A percentile compares a stretch with the other conserved stretches of the same genome.
phyloP scores from a whole-genome alignment of 202 grass and related monocot species.

The Schoenoplectus tabernaemontani region DNA sequence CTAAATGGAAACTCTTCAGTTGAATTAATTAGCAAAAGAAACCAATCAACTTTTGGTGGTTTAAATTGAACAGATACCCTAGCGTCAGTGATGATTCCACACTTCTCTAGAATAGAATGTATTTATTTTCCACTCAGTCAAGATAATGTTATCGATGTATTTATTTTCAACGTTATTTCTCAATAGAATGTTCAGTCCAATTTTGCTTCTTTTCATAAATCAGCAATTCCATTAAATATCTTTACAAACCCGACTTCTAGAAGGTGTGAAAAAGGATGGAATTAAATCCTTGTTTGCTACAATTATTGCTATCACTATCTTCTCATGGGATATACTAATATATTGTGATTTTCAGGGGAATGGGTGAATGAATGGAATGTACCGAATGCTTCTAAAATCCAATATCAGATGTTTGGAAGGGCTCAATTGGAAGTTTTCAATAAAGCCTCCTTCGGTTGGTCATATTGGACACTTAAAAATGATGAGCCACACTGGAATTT shows the following conservation, averaged over 20 bases:
- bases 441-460: constrained; percentile 58
- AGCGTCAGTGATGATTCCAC: background rate
- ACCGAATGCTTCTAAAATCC: constrained; percentile 44
- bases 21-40: background rate
- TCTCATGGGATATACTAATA: constrained; percentile 41
- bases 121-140: background rate
- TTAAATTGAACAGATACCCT: background rate
- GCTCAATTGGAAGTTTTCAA: constrained; percentile 56
- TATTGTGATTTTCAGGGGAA: constrained; percentile 47
- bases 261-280: background rate
- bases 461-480: constrained; percentile 63
- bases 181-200: background rate
- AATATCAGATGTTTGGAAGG: constrained; percentile 63
- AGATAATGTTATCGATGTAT: background rate
- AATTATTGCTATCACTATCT: background rate
- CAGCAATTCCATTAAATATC: background rate
- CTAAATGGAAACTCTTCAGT: background rate
- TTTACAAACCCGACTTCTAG: constrained; percentile 2
- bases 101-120: constrained; percentile 2
- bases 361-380: constrained; percentile 67
- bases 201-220: background rate
- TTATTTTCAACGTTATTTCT: background rate
- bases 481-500: constrained; percentile 54
- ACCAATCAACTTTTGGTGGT: background rate
- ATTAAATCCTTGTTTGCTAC: constrained; percentile 24